A percentile compares a stretch with the other conserved stretches of the same genome.
Conservation (phyloP, 768 basidiomycete species). For the Strobilomyces echinocephalus region DNA sequence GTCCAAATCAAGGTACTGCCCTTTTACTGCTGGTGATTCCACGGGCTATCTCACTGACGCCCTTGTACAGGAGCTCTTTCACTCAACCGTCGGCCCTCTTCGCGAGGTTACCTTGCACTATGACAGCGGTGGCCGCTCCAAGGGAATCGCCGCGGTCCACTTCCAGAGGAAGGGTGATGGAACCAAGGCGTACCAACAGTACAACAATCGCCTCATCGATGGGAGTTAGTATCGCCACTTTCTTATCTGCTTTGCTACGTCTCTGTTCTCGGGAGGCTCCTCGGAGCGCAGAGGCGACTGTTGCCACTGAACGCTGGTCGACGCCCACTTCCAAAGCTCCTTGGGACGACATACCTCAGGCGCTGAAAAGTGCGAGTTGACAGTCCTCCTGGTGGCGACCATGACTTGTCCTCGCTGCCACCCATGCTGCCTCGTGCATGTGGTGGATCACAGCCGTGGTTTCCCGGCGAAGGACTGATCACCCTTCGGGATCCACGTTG, state of each 20-base stretch:
- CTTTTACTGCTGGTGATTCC: background rate
- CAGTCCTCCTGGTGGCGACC: conserved; percentile 26
- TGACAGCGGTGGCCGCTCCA: conserved; percentile 80
- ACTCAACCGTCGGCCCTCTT: conserved; percentile 82
- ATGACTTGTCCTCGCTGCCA: conserved; percentile 29
- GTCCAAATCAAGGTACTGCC: conserved; percentile 79
- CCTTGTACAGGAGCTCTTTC: conserved; percentile 80
- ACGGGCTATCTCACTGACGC: conserved; percentile 1
- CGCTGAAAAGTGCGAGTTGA: conserved; percentile 30
- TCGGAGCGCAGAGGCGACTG: conserved; percentile 16
- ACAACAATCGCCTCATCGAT: conserved; percentile 99
- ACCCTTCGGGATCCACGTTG: conserved; percentile 23
- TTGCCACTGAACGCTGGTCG: conserved; percentile 23
- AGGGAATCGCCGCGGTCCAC: conserved; percentile 82
- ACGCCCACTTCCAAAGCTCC: conserved; percentile 17
- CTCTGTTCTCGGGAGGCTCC: conserved; percentile 20
- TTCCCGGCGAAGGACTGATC: conserved; percentile 26
- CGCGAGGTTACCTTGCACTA: conserved; percentile 82
- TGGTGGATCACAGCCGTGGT: conserved; percentile 25
- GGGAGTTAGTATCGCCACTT: conserved; percentile 92
- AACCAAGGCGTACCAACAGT: conserved; percentile 85
- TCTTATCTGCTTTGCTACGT: conserved; percentile 35
- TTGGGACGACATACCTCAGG: conserved; percentile 24
- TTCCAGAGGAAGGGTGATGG: conserved; percentile 88
- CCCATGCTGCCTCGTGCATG: conserved; percentile 11